These are phyloP conservation scores for Quercus wislizeni DNA, from an alignment of 306 rosid species.

Conservation along the genomic window DNA sequence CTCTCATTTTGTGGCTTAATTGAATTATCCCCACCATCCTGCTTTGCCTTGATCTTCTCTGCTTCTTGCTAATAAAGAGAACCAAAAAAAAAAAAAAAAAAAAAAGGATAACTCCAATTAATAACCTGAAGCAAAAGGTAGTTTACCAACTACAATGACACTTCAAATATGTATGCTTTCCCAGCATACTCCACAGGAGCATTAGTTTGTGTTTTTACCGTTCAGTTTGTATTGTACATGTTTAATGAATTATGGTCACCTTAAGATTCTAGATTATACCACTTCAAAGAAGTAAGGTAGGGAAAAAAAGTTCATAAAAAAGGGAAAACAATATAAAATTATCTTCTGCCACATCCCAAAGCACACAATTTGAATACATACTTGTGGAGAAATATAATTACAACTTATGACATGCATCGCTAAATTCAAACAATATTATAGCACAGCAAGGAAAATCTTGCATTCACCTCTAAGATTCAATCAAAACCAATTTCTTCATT, in stretches of 20 bases:
- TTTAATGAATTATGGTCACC: background rate
- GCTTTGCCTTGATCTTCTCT: conserved; percentile 47
- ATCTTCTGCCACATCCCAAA: background rate
- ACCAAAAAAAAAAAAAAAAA: background rate
- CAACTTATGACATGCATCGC: background rate
- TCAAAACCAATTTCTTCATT: no score
- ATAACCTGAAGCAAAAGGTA: conserved; percentile 9
- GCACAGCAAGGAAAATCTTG: background rate
- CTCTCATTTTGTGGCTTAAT: conserved; percentile 35
- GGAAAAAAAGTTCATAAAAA: background rate
- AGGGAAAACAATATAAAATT: background rate
- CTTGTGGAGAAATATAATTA: background rate
- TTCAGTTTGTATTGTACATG: background rate
- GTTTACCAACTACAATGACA: background rate
- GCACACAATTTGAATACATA: background rate
- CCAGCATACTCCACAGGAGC: background rate
- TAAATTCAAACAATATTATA: background rate
- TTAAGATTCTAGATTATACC: background rate
- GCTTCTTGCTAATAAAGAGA: conserved; percentile 60
- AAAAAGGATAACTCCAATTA: conserved; percentile 15
- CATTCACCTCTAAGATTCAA: no score
- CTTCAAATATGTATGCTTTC: background rate
- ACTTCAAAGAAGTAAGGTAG: background rate
- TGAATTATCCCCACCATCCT: conserved; percentile 35
- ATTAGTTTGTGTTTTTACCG: background rate